phyloP scores from a whole-genome alignment of 495 filamentous ascomycete genomes.

The Hypoxylon perforatum region DNA sequence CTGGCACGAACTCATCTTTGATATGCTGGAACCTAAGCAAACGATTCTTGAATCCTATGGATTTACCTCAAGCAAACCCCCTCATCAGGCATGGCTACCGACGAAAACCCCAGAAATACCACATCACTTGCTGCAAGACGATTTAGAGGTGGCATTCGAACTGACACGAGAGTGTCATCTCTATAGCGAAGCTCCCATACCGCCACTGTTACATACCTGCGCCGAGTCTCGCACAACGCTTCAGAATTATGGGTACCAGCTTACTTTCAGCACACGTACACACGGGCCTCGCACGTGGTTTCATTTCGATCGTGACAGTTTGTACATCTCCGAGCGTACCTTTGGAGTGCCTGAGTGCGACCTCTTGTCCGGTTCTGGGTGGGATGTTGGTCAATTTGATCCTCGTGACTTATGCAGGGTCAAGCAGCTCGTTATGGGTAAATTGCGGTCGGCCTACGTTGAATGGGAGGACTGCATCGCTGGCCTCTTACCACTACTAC shows the following conservation, averaged over 20 bases:
- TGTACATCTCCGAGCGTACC: background rate
- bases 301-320: constrained; percentile 18
- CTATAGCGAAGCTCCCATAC: constrained; percentile 20
- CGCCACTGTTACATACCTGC: constrained; percentile 19
- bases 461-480: background rate
- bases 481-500: background rate
- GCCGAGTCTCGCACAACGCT: constrained; percentile 17
- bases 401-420: constrained; percentile 7
- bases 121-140: constrained; percentile 6
- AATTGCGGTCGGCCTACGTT: background rate
- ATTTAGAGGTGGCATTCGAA: constrained; percentile 16
- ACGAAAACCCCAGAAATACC: constrained; percentile 15
- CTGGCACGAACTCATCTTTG: constrained; percentile 1
- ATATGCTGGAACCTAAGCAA: background rate
- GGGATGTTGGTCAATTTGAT: constrained; percentile 11
- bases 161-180: constrained; percentile 10
- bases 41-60: constrained; percentile 5
- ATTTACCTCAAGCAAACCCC: background rate
- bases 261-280: constrained; percentile 15
- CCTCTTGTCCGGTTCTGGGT: background rate
- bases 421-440: background rate
- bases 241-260: constrained; percentile 12
- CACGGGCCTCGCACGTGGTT: constrained; percentile 24
- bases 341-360: background rate
- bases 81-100: constrained; percentile 4